These are phyloP conservation scores for Penicillium pancosmium DNA, from an alignment of 495 filamentous ascomycete species.

Conservation along the genomic window DNA sequence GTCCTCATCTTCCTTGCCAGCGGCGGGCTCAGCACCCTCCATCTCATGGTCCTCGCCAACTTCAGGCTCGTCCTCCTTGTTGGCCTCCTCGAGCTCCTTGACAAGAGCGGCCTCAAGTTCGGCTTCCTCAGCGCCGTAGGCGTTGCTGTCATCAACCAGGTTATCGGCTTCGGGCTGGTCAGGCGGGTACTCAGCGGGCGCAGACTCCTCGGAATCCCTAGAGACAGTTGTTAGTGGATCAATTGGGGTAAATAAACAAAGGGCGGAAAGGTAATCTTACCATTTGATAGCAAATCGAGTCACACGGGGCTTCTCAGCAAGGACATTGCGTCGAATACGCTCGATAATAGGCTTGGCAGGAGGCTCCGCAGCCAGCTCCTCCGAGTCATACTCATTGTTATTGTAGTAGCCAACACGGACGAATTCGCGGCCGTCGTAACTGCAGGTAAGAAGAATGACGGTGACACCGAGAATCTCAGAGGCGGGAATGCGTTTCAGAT, in stretches of 20 bases:
- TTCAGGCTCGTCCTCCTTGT: conserved; percentile 34
- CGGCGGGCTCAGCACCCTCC: conserved; percentile 68
- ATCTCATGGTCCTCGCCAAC: conserved; percentile 76
- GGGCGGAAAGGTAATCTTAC: conserved; percentile 48
- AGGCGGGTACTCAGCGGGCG: conserved; percentile 92
- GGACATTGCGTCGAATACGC: conserved; percentile 84
- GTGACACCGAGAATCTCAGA: conserved; percentile 97
- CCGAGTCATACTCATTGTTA: conserved; percentile 96
- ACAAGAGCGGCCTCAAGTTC: conserved; percentile 55
- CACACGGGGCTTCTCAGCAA: conserved; percentile 96
- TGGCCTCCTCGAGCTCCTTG: conserved; percentile 61
- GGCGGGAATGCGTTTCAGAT: conserved; percentile 84
- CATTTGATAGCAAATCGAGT: conserved; percentile 99
- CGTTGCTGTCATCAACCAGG: conserved; percentile 76
- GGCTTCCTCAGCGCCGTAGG: conserved; percentile 81
- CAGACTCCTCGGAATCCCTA: conserved; percentile 96
- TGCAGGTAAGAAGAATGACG: conserved; percentile 93
- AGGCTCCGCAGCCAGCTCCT: conserved; percentile 84
- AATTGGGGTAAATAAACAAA: not conserved
- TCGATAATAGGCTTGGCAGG: conserved; percentile 91
- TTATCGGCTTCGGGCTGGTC: conserved; percentile 95
- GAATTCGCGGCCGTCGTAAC: conserved; percentile 95
- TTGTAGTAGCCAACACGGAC: conserved; percentile 99
- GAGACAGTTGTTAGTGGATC: conserved; percentile 5
- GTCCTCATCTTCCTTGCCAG: conserved; percentile 65